Conservation (phyloP, 1,284 basidiomycete species). For the Athelia psychrophila region DNA sequence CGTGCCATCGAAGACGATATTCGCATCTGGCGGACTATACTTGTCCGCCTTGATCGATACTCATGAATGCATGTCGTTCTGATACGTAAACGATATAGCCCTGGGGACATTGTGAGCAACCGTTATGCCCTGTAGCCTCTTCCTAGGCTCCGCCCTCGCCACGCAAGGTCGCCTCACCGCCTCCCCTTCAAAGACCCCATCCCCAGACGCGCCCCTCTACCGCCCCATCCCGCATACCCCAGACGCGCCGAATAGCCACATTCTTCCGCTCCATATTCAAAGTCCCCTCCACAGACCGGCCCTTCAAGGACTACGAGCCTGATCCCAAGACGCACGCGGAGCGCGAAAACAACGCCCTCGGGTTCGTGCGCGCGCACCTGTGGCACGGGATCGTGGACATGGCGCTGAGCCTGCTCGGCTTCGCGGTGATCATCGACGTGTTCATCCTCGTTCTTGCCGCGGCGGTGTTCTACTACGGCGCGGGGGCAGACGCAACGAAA, state of each 20-base stretch:
- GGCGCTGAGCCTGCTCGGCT: constrained; percentile 65
- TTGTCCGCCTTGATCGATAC: too few species aligned
- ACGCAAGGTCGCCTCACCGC: constrained; percentile 57
- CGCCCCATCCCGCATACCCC: neutral
- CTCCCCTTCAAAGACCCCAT: constrained; percentile 1
- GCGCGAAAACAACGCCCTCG: constrained; percentile 63
- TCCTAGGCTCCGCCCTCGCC: constrained; percentile 73
- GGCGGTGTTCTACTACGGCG: constrained; percentile 45
- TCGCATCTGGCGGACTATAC: constrained; percentile 66
- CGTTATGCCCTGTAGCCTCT: constrained; percentile 76
- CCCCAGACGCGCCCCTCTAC: neutral
- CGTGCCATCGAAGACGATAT: constrained; percentile 70
- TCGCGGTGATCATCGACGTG: constrained; percentile 77
- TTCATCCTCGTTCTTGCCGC: constrained; percentile 30
- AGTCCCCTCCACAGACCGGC: neutral
- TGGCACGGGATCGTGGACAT: constrained; percentile 75
- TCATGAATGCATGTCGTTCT: constrained; percentile 65
- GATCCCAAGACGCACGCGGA: constrained; percentile 41
- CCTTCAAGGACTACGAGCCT: neutral
- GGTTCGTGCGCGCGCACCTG: constrained; percentile 74
- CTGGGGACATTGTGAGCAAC: constrained; percentile 70
- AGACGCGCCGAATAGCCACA: neutral
- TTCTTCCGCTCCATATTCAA: neutral
- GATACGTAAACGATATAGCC: constrained; percentile 33
- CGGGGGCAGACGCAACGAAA: constrained; percentile 15